These are phyloP conservation scores for Mucor racemosus DNA, from an alignment of 371 early-diverging fungal species.

Conservation along the genomic window DNA sequence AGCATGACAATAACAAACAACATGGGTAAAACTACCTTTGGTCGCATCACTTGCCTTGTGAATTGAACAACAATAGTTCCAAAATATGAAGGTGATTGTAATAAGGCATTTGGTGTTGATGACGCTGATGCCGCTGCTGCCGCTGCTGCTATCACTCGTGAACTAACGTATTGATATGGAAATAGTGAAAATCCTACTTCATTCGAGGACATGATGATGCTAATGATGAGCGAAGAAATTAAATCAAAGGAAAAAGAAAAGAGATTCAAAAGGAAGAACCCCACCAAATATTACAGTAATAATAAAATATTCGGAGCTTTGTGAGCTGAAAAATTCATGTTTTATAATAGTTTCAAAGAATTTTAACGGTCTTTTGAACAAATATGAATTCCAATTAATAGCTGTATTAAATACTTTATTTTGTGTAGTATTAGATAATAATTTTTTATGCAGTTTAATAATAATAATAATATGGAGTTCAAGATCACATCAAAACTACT, in stretches of 20 bases:
- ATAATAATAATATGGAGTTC: too few species aligned
- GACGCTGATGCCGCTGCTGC: slow-evolving; percentile 20
- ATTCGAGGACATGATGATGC: slow-evolving; percentile 6
- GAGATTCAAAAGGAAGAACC: neutral
- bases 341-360: too few species aligned
- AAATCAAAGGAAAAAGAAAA: neutral
- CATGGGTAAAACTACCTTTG: slow-evolving; percentile 42
- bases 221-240: neutral
- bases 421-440: too few species aligned
- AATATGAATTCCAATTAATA: too few species aligned
- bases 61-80: slow-evolving; percentile 47
- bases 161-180: slow-evolving; percentile 33
- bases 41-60: slow-evolving; percentile 44
- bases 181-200: slow-evolving; percentile 27
- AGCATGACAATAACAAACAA: slow-evolving; percentile 43
- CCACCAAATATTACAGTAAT: neutral
- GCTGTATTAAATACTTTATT: too few species aligned
- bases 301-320: too few species aligned
- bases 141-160: slow-evolving; percentile 28
- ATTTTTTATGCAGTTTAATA: too few species aligned
- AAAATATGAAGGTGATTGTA: slow-evolving; percentile 35
- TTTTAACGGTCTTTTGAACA: too few species aligned
- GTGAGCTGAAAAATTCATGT: too few species aligned
- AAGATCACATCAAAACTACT: too few species aligned
- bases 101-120: slow-evolving; percentile 1